Evolutionary conservation across 1,139 yeast genomes (phyloP).

Genomic region (Sugiyamaella castrensis): DNA sequence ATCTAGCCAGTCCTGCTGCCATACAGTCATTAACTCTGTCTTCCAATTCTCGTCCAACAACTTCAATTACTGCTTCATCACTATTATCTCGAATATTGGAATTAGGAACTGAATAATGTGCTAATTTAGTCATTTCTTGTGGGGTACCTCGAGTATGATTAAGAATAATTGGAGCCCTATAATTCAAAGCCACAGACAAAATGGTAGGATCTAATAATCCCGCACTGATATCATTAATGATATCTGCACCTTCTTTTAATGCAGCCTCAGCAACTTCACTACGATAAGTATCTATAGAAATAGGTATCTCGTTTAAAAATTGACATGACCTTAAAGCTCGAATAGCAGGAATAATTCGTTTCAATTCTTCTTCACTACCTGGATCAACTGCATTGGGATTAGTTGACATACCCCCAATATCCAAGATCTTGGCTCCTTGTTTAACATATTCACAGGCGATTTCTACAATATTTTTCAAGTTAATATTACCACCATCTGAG

Average conservation of each 20-base stretch:
- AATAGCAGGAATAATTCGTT: constrained; percentile 68
- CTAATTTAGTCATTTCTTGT: constrained; percentile 61
- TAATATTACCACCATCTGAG: constrained; percentile 74
- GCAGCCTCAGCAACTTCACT: constrained; percentile 69
- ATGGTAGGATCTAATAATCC: constrained; percentile 68
- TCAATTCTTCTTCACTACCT: constrained; percentile 54
- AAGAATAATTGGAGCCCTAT: constrained; percentile 68
- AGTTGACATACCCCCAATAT: constrained; percentile 92
- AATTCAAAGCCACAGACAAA: constrained; percentile 62
- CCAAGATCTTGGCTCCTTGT: constrained; percentile 67
- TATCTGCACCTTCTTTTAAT: constrained; percentile 77
- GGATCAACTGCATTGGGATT: constrained; percentile 74
- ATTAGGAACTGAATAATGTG: constrained; percentile 50
- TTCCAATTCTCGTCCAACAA: constrained; percentile 65
- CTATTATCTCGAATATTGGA: constrained; percentile 27
- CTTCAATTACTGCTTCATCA: constrained; percentile 41
- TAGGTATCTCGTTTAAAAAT: constrained; percentile 46
- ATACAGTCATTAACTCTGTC: constrained; percentile 56
- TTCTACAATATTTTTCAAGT: constrained; percentile 42
- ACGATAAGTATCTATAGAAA: constrained; percentile 86
- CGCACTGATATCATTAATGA: constrained; percentile 87
- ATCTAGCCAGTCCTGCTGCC: constrained; percentile 64
- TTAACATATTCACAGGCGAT: constrained; percentile 46
- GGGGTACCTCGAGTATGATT: constrained; percentile 88
- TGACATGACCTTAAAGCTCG: constrained; percentile 51